A percentile compares a stretch with the other conserved stretches of the same genome.
phyloP scores from a whole-genome alignment of 306 rosid species.

The Citrullus mucosospermus region DNA sequence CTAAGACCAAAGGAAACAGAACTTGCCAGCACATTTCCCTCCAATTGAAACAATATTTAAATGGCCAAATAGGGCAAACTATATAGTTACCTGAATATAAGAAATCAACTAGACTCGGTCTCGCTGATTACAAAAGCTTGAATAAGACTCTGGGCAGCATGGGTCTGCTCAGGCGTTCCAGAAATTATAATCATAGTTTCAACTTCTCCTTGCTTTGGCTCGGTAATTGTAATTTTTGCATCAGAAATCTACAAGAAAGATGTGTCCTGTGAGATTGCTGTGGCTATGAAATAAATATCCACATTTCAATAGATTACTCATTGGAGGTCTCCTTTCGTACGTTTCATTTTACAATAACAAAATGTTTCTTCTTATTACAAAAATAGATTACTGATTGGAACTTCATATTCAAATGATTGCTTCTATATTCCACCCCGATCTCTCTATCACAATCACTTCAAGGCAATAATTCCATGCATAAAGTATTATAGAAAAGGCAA shows the following conservation, averaged over 20 bases:
- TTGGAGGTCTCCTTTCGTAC: not conserved
- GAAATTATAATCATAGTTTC: constrained; percentile 82
- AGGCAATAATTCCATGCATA: not conserved
- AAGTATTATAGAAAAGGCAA: not conserved
- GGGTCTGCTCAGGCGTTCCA: constrained; percentile 95
- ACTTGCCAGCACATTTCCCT: not conserved
- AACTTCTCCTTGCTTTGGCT: constrained; percentile 75
- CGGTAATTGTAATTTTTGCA: constrained; percentile 73
- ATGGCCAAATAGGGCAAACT: constrained; percentile 1
- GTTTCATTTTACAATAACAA: not conserved
- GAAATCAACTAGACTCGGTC: constrained; percentile 50
- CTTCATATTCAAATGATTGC: not conserved
- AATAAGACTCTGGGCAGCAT: constrained; percentile 97
- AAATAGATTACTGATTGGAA: not conserved
- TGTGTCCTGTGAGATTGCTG: constrained; percentile 13
- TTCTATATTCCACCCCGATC: not conserved
- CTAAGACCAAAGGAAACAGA: not conserved
- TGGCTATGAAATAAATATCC: not conserved
- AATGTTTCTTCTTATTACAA: not conserved
- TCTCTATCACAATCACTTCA: not conserved
- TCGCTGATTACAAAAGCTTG: constrained; percentile 96
- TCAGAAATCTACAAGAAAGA: constrained; percentile 66
- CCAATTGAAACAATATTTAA: not conserved
- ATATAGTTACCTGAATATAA: constrained; percentile 28
- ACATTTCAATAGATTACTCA: not conserved